These are phyloP conservation scores for Fusarium papillatum DNA, from an alignment of 2,329 filamentous ascomycete genomes.

Conservation along the genomic window DNA sequence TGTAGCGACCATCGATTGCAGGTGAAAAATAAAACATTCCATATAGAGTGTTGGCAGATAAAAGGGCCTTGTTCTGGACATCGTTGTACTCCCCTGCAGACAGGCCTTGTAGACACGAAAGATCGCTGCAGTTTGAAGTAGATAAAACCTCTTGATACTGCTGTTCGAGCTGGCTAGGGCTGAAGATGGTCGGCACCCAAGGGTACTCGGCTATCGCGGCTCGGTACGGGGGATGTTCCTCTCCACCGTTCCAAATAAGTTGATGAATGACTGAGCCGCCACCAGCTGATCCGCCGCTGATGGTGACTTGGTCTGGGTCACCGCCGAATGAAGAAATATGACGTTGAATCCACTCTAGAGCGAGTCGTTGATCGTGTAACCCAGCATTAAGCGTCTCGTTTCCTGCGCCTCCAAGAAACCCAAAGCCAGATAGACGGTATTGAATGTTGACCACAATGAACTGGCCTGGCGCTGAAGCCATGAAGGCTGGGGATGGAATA, in stretches of 20 bases:
- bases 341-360: neutral
- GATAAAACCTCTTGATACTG: neutral
- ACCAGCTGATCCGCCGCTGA: neutral
- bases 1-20: neutral
- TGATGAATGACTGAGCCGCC: neutral
- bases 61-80: neutral
- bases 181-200: neutral
- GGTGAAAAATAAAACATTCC: neutral
- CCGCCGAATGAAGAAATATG: neutral
- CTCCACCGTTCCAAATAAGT: neutral
- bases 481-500: neutral
- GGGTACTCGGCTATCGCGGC: neutral
- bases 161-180: neutral
- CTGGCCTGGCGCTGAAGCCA: neutral
- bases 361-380: neutral
- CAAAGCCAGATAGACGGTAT: neutral
- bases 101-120: neutral
- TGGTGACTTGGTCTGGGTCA: neutral
- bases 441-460: neutral
- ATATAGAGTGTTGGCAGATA: neutral
- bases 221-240: neutral
- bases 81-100: neutral
- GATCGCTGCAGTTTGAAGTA: neutral
- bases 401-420: neutral
- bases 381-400: neutral